Base-by-base conservation (phyloP, 2,329 filamentous ascomycete genomes). In the Fusarium pseudoanthophilum region DNA sequence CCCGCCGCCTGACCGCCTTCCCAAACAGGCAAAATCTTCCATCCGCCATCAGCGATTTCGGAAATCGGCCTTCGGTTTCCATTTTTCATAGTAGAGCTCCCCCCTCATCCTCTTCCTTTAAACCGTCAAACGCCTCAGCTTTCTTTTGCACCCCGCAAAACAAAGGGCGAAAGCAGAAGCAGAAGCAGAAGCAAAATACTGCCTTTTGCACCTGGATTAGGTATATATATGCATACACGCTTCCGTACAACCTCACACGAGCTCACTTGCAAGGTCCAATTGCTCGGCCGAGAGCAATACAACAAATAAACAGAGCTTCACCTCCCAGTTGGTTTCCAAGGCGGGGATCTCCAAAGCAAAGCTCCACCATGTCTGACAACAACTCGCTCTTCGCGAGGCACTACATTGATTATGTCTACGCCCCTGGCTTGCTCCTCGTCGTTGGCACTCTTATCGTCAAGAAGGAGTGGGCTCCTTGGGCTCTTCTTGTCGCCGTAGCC, bases 341-440 rank as follows among this genome's bases (percentile, higher is more conserved):
- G 67, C 75, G 73, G 73, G 72, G 66, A 74, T 67, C 67, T 72
- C 39, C 18, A 60, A 63, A 55, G 60, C 59, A 60, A 63, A 55
- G 62, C 57, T 58, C 63, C 53, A 62, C 60, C 65, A 74, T 75
- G 72, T 73, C 65, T 43, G 77, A 79, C 57, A 77, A 79, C 40
- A 70, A 75, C 56, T 78, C 79, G 76, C 78, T 77, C 71, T 71
- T 87, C 53, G 87, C 91, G 72, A 87, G 87, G 75, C 87, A 91
- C 78, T 94, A 92, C 80, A 84, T 95, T 80, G 90, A 94, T 83
- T 93, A 92, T 80, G 89, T 97, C 78, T 95, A 95, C 82, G 92
- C 97, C 79, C 95, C 95, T 71, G 92, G 91, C n/a, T 90, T 88
- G 67, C 88, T 97, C 40, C 84, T 97, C 68, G 85, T 98, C 68